Conservation (phyloP, 305 asterid genomes). For the Ajuga reptans region DNA sequence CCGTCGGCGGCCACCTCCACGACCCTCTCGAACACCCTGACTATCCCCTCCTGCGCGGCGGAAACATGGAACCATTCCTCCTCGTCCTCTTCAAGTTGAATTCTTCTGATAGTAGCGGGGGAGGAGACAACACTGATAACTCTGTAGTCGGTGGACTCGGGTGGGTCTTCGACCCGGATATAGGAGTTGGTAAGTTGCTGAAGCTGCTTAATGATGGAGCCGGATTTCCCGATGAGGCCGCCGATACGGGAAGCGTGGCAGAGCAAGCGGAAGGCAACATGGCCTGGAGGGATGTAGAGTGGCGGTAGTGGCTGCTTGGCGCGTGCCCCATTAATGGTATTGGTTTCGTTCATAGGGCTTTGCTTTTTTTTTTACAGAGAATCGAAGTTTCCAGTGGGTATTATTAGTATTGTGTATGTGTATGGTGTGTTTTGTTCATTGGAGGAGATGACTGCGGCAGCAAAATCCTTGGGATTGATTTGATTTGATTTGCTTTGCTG, state of each 20-base stretch:
- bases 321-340: constrained; percentile 1
- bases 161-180: constrained; percentile 52
- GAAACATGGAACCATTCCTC: constrained; percentile 43
- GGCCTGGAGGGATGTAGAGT: constrained; percentile 36
- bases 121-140: constrained; percentile 48
- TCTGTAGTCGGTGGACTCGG: constrained; percentile 36
- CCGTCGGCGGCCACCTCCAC: constrained; percentile 62
- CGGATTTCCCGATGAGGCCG: constrained; percentile 66
- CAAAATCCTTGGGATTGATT: no score
- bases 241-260: constrained; percentile 70
- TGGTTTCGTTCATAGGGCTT: constrained; percentile 16
- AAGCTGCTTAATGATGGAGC: constrained; percentile 55
- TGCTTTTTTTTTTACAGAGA: no score
- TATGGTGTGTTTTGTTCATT: no score
- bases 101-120: constrained; percentile 19
- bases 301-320: constrained; percentile 34
- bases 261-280: constrained; percentile 57
- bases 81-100: constrained; percentile 23
- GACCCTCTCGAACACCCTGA: constrained; percentile 70
- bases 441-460: no score
- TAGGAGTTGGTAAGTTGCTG: constrained; percentile 45
- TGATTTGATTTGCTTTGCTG: no score
- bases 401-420: no score
- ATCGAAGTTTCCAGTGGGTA: no score
- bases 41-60: constrained; percentile 63